phyloP scores from a whole-genome alignment of 352 stramenopile genomes.

The Globisporangium uncinulatum region DNA sequence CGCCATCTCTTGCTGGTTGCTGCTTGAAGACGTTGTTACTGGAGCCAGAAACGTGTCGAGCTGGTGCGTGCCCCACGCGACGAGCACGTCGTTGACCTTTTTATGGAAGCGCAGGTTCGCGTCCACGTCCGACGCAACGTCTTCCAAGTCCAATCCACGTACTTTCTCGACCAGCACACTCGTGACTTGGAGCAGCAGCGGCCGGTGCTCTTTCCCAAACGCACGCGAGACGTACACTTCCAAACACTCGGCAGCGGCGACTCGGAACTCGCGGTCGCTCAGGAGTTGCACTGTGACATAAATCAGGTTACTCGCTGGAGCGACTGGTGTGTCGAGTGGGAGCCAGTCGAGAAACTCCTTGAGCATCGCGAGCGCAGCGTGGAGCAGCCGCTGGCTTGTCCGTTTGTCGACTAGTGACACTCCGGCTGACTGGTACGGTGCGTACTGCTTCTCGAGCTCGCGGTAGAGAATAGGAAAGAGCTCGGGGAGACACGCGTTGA shows the following conservation, averaged over 20 bases:
- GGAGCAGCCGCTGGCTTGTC: slow-evolving; percentile 47
- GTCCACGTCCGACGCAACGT: slow-evolving; percentile 40
- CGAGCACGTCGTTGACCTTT: slow-evolving; percentile 72
- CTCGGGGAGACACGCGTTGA: slow-evolving; percentile 65
- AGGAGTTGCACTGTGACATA: slow-evolving; percentile 54
- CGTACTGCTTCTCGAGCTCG: slow-evolving; percentile 70
- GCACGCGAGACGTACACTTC: slow-evolving; percentile 61
- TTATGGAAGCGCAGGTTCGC: slow-evolving; percentile 58
- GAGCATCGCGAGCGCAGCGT: slow-evolving; percentile 61
- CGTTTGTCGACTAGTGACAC: slow-evolving; percentile 15
- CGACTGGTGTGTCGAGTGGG: slow-evolving; percentile 52
- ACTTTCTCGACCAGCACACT: slow-evolving; percentile 56
- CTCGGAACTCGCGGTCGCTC: slow-evolving; percentile 42
- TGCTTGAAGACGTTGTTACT: slow-evolving; percentile 14
- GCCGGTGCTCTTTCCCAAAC: slow-evolving; percentile 66
- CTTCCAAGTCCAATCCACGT: slow-evolving; percentile 30
- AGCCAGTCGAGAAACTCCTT: slow-evolving; percentile 85
- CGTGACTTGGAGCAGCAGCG: slow-evolving; percentile 57
- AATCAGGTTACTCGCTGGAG: slow-evolving; percentile 55
- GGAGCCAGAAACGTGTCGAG: slow-evolving; percentile 39
- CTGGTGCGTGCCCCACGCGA: slow-evolving; percentile 65
- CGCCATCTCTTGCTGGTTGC: slow-evolving; percentile 35
- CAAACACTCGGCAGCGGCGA: slow-evolving; percentile 58
- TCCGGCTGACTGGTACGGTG: slow-evolving; percentile 29
- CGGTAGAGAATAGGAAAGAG: slow-evolving; percentile 69